Percentiles rank a stretch among this genome's conserved stretches.
These are phyloP conservation scores for Pseudogymnoascus sp. DNA, from an alignment of 2,329 filamentous ascomycete species.

Conservation along the genomic window DNA sequence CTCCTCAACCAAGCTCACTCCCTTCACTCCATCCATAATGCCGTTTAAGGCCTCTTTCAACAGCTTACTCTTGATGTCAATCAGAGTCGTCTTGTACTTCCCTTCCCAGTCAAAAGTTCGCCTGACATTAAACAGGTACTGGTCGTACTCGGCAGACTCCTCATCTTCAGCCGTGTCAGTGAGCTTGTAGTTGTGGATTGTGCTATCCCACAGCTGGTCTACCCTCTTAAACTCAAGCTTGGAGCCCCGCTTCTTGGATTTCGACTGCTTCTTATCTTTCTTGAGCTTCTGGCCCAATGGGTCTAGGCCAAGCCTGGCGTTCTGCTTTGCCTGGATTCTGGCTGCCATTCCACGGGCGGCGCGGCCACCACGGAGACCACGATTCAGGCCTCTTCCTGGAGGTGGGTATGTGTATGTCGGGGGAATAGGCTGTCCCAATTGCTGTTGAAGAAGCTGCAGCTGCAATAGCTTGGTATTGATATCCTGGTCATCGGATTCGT, in stretches of 20 bases:
- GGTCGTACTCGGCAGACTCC: slow-evolving; percentile 61
- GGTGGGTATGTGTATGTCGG: slow-evolving; percentile 10
- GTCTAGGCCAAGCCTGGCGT: slow-evolving; percentile 21
- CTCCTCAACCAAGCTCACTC: slow-evolving; percentile 72
- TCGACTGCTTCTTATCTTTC: slow-evolving; percentile 35
- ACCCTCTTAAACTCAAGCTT: slow-evolving; percentile 62
- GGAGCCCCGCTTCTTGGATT: slow-evolving; percentile 34
- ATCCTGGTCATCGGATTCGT: slow-evolving; percentile 25
- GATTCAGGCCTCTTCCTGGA: slow-evolving; percentile 4
- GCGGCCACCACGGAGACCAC: slow-evolving; percentile 11
- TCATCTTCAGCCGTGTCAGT: slow-evolving; percentile 57
- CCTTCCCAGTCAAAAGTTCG: slow-evolving; percentile 79
- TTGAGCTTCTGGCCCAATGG: slow-evolving; percentile 19
- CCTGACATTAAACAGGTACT: slow-evolving; percentile 75
- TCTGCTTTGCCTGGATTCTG: slow-evolving; percentile 18
- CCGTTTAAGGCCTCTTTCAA: slow-evolving; percentile 63
- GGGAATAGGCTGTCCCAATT: slow-evolving; percentile 14
- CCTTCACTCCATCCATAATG: slow-evolving; percentile 68
- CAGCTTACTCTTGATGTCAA: slow-evolving; percentile 79
- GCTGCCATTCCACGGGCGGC: slow-evolving; percentile 14
- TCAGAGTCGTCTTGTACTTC: slow-evolving; percentile 61
- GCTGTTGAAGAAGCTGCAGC: slow-evolving; percentile 19
- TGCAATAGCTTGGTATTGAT: slow-evolving; percentile 23
- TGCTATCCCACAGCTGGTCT: slow-evolving; percentile 52
- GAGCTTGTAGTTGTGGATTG: slow-evolving; percentile 56